A percentile compares a stretch with the other conserved stretches of the same genome.
Evolutionary conservation across 2,329 filamentous ascomycete genomes (phyloP).

Genomic region (Aspergillus neoniger): DNA sequence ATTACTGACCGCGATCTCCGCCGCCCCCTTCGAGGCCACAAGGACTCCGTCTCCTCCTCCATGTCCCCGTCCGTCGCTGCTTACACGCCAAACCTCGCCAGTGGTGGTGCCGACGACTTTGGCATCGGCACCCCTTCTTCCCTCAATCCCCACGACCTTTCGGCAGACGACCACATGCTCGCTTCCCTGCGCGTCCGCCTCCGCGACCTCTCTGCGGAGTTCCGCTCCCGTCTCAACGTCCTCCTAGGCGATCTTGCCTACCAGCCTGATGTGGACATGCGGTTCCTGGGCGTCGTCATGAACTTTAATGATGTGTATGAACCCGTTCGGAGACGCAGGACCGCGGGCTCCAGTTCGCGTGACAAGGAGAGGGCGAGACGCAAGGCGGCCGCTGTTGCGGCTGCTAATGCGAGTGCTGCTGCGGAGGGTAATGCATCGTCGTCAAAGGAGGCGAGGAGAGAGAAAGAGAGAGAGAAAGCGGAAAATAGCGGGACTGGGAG

Average conservation of each 20-base stretch:
- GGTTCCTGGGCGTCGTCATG: constrained; percentile 95
- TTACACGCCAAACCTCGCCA: constrained; percentile 27
- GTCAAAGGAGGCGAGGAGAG: constrained; percentile 25
- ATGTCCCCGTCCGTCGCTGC: constrained; percentile 27
- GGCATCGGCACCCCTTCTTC: constrained; percentile 44
- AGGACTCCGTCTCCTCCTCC: constrained; percentile 28
- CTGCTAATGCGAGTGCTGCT: constrained; percentile 18
- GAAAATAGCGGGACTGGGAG: constrained; percentile 9
- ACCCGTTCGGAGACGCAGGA: constrained; percentile 64
- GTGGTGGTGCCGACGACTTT: constrained; percentile 28
- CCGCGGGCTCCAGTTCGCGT: constrained; percentile 31
- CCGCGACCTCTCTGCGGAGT: constrained; percentile 70
- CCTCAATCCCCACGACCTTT: constrained; percentile 35
- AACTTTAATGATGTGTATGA: constrained; percentile 98
- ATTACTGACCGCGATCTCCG: constrained; percentile 56
- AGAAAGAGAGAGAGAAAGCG: constrained; percentile 21
- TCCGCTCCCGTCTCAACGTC: constrained; percentile 74
- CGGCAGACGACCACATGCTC: constrained; percentile 64
- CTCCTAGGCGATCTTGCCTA: constrained; percentile 87
- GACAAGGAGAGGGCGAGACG: constrained; percentile 34
- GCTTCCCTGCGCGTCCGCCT: constrained; percentile 75
- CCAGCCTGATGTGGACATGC: constrained; percentile 91
- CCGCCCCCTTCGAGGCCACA: constrained; percentile 34
- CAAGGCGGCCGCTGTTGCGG: constrained; percentile 26
- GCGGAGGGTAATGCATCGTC: constrained; percentile 13